Evolutionary conservation across 208 protist species (phyloP), one percentile per base, ranked within the genome.

Genomic region (Willaertia magna): DNA sequence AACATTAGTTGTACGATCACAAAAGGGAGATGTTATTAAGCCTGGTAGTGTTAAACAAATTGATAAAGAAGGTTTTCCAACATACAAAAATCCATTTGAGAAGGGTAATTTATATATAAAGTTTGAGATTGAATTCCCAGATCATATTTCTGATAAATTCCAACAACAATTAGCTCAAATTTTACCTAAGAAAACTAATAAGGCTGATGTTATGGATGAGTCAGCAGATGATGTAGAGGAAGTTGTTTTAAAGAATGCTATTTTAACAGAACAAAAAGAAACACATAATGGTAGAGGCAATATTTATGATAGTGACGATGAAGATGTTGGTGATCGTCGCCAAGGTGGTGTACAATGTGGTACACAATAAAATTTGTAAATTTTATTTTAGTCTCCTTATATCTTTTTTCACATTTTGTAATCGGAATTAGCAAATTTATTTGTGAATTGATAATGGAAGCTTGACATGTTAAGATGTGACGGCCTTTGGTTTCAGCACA

Each of bases 31-130:
- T 43, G 91, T 97, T 78, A 89, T 97, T 67, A 94, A 98, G 79
- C 95, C 95, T 12, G 87, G 88, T 46, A 92, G 91, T 59, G 85
- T 96, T 30, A 96, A 94, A 89, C 91, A 88, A 88, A 92, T 97
- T 59, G 82, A 87, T 87, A 90, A 93, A 85, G 95, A 98, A 89
- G 96, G 96, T 61, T 97, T 98, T 95, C 96, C 96, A 1, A 87
- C 95, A 16, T 89, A 92, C n/a, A 89, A 92, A 87, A 96, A 92
- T 12, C 94, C 93, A 86, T 87, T 96, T 46, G 93, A 97, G 86
- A 90, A 92, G 22, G 95, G 95, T 67, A 92, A 96, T 87, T 90
- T 97, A 22, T 89, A 96, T 84, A 90, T 97, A 43, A 89, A 93
- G 84, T 96, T 98, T 90, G 88, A 92, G 78, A 94, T 98, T 20